phyloP scores from a whole-genome alignment of 257 asterid species.

The Solanum neorickii region DNA sequence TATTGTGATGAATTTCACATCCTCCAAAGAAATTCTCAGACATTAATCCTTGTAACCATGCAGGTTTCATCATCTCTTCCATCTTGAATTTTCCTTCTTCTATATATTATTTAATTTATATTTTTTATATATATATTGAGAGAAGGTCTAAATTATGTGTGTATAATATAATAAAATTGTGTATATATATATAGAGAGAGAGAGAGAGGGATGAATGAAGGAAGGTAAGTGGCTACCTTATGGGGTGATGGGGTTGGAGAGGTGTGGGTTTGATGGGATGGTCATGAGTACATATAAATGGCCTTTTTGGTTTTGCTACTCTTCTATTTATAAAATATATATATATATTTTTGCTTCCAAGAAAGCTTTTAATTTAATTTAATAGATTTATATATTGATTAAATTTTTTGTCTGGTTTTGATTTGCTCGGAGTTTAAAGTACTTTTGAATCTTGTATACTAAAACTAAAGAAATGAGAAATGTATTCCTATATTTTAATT shows the following conservation, averaged over 20 bases:
- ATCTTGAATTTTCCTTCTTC: not conserved
- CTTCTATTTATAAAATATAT: not conserved
- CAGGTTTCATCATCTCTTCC: slow-evolving; percentile 35
- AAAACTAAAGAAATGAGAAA: too few relatives aligned
- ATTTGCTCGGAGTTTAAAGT: not conserved
- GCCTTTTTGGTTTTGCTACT: not conserved
- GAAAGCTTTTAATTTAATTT: not conserved
- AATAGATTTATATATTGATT: too few relatives aligned
- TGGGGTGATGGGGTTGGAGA: not conserved
- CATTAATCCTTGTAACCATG: slow-evolving; percentile 74
- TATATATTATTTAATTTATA: not conserved
- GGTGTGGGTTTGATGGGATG: not conserved
- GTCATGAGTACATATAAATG: not conserved
- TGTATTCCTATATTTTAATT: too few relatives aligned
- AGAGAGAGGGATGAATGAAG: too few relatives aligned
- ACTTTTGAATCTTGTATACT: too few relatives aligned
- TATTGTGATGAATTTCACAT: slow-evolving; percentile 51
- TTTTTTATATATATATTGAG: not conserved
- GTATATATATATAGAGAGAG: not conserved
- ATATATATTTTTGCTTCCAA: not conserved
- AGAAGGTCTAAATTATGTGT: not conserved
- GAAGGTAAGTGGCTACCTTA: not conserved
- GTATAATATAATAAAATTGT: not conserved
- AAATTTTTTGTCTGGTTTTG: not conserved
- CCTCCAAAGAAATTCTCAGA: slow-evolving; percentile 58